Evolutionary conservation across 2,329 filamentous ascomycete species (phyloP).

Genomic region (Aspergillus costaricaensis): DNA sequence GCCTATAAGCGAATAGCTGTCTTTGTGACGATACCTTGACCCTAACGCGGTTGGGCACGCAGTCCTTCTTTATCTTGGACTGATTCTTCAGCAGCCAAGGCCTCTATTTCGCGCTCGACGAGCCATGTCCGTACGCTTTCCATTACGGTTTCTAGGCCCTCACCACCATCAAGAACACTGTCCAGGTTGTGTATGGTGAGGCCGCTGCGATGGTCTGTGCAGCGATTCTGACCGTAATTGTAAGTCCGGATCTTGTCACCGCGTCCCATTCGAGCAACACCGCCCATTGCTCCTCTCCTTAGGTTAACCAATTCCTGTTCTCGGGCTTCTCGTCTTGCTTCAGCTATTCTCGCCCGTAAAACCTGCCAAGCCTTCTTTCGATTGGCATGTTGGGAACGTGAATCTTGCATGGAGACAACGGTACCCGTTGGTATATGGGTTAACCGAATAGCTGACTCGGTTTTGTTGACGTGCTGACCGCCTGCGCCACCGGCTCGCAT

Average conservation of each 20-base stretch:
- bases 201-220: constrained; percentile 85
- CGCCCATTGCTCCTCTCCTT: constrained; percentile 75
- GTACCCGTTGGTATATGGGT: constrained; percentile 88
- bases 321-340: constrained; percentile 74
- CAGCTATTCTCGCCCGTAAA: constrained; percentile 77
- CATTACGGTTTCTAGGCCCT: constrained; percentile 73
- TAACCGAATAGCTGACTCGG: constrained; percentile 89
- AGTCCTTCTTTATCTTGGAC: constrained; percentile 34
- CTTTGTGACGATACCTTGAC: constrained; percentile 16
- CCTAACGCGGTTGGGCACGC: constrained; percentile 6
- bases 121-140: constrained; percentile 77
- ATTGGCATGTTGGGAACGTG: constrained; percentile 86
- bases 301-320: constrained; percentile 77
- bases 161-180: constrained; percentile 74
- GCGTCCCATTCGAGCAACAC: constrained; percentile 76
- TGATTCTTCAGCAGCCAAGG: constrained; percentile 66
- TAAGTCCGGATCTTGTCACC: constrained; percentile 95
- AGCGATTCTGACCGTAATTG: constrained; percentile 75
- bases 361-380: constrained; percentile 84
- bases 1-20: background rate
- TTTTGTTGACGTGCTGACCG: constrained; percentile 98
- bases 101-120: constrained; percentile 71
- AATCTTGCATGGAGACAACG: constrained; percentile 89
- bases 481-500: constrained; percentile 92
- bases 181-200: constrained; percentile 78